Percentiles rank a stretch among this genome's conserved stretches.
Conservation (phyloP, 495 filamentous ascomycete species). For the Rusavskia elegans region DNA sequence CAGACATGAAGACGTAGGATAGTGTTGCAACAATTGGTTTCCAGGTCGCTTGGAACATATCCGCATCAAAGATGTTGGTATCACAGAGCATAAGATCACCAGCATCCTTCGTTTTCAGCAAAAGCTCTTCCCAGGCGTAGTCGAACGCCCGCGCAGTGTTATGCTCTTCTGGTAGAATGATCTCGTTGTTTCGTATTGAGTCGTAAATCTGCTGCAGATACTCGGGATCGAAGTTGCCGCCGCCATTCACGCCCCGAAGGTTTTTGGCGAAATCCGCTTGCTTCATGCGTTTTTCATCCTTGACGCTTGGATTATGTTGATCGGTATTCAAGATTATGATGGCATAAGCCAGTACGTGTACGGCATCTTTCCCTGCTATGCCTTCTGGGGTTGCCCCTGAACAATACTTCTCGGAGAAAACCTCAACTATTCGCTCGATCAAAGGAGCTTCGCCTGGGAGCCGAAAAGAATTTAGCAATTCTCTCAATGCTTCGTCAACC, state of each 20-base stretch:
- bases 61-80: conserved; percentile 88
- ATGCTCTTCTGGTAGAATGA: conserved; percentile 93
- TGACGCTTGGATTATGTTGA: conserved; percentile 86
- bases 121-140: conserved; percentile 88
- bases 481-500: conserved; percentile 77
- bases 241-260: conserved; percentile 72
- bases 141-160: conserved; percentile 93
- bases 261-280: conserved; percentile 69
- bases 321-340: conserved; percentile 95
- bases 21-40: conserved; percentile 85
- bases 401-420: conserved; percentile 78
- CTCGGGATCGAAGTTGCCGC: conserved; percentile 67
- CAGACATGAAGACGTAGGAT: conserved; percentile 97
- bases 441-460: conserved; percentile 82
- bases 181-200: conserved; percentile 82
- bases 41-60: conserved; percentile 97
- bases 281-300: conserved; percentile 65
- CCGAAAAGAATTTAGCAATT: conserved; percentile 82
- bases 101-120: conserved; percentile 67
- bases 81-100: conserved; percentile 64
- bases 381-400: conserved; percentile 50
- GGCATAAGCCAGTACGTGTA: conserved; percentile 82
- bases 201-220: conserved; percentile 83
- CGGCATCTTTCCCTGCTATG: conserved; percentile 78
- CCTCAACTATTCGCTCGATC: conserved; percentile 82